These are phyloP conservation scores for Medicago ruthenica DNA, from an alignment of 306 rosid species.

Conservation along the genomic window DNA sequence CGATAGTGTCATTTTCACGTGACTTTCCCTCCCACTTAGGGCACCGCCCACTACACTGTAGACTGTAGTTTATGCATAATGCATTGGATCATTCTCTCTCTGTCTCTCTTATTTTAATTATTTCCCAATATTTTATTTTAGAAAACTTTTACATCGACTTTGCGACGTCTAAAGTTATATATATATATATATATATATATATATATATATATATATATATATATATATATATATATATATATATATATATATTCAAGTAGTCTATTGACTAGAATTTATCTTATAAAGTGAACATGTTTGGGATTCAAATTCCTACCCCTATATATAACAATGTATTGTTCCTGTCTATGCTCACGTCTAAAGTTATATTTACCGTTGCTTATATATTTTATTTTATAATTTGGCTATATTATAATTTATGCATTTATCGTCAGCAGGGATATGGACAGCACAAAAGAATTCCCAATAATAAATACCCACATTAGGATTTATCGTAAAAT, in stretches of 20 bases:
- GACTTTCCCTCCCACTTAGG: conserved; percentile 53
- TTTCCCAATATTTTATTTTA: neutral
- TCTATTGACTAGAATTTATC: too few species aligned
- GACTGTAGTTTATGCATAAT: neutral
- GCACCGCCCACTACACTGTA: conserved; percentile 63
- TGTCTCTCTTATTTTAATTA: neutral
- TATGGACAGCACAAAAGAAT: neutral
- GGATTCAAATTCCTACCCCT: too few species aligned
- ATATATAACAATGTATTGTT: too few species aligned
- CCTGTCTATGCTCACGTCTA: too few species aligned
- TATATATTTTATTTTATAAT: neutral
- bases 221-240: too few species aligned
- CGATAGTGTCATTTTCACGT: conserved; percentile 52
- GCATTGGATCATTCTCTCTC: neutral
- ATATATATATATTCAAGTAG: too few species aligned
- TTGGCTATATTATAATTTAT: neutral
- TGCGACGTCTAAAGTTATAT: neutral
- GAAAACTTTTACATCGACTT: neutral
- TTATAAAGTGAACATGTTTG: too few species aligned
- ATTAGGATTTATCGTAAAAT: too few species aligned
- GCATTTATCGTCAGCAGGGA: neutral
- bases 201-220: too few species aligned
- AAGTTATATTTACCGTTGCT: neutral
- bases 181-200: too few species aligned
- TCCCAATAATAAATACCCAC: neutral